Evolutionary conservation across 169 alveolate species (phyloP), one percentile per base, ranked within the genome.

Genomic region (Eimeria brunetti): DNA sequence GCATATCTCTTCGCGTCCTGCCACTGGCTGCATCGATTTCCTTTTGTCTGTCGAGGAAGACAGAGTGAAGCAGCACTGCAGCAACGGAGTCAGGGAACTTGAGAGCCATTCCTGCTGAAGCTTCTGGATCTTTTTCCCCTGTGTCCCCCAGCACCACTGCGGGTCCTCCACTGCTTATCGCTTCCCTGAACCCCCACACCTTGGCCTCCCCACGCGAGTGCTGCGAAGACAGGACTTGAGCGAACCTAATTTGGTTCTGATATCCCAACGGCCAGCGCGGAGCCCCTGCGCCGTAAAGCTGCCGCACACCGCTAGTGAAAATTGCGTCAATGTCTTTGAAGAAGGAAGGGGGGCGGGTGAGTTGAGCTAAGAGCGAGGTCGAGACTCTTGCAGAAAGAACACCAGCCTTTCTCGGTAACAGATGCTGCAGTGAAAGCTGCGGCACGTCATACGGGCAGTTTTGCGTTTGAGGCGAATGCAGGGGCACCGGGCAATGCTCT

Each of bases 81-180:
- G 53, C 92, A 51, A 92, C 53, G 4, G 64, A 9, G 30, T 92
- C 88, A 8, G 89, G 88, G 46, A 22, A 41, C 46, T 30, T 58
- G 64, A 67, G 46, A 16, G 95, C 95, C 83, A 92, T 81, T n/a
- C 88, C 92, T 58, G 95, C 95, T 0, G 88, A 62, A 12, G 88
- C 95, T 69, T 92, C 95, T 20, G 89, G 85, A 69, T 92, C 95
- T 33, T 67, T 60, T 64, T 92, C 95, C 62, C 95, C 95, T 5
- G 92, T 62, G 49, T 92, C 95, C 2, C 95, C 95, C 73, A 81
- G 16, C 46, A 92, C 67, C 22, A 92, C 88, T 22, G 94, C 94
- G 24, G 83, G 62, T 9, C 67, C 71, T 27, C 94, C 94, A 36
- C n/a, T 24, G n/a, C 73, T 44, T 44, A 83, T 46, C 16, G 95